These are phyloP conservation scores for Aspergillus baeticus DNA, from an alignment of 495 filamentous ascomycete genomes.

Conservation along the genomic window DNA sequence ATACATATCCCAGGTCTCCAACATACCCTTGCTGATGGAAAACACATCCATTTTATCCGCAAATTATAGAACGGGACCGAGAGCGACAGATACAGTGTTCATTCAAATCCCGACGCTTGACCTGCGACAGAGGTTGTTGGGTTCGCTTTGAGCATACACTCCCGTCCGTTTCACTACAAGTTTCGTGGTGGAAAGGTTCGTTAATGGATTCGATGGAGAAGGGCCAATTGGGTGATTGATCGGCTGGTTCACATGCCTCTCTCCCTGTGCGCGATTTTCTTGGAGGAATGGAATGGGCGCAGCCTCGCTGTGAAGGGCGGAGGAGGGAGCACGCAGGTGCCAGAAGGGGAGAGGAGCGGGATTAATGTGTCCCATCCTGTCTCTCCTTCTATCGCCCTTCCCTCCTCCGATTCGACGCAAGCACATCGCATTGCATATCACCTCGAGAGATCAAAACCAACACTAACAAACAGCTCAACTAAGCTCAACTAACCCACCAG, in stretches of 20 bases:
- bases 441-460: no score
- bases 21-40: slow-evolving; percentile 49
- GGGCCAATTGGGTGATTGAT: neutral
- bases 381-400: neutral
- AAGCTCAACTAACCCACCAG: neutral
- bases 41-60: slow-evolving; percentile 30
- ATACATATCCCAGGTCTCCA: slow-evolving; percentile 42
- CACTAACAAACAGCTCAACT: neutral
- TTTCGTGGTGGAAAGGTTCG: no score
- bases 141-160: slow-evolving; percentile 53
- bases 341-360: neutral
- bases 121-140: slow-evolving; percentile 34
- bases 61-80: slow-evolving; percentile 50
- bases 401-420: no score
- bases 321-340: no score
- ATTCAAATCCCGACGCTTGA: slow-evolving; percentile 50
- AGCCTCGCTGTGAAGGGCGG: no score
- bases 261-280: neutral
- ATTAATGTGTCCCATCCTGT: slow-evolving; percentile 1
- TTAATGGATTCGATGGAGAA: neutral
- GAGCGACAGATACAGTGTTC: slow-evolving; percentile 44
- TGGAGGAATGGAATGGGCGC: no score
- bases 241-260: slow-evolving; percentile 1
- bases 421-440: neutral
- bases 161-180: neutral